A percentile compares a stretch with the other conserved stretches of the same genome.
These are phyloP conservation scores for Pythium chondricola DNA, from an alignment of 352 stramenopile genomes.

Conservation along the genomic window DNA sequence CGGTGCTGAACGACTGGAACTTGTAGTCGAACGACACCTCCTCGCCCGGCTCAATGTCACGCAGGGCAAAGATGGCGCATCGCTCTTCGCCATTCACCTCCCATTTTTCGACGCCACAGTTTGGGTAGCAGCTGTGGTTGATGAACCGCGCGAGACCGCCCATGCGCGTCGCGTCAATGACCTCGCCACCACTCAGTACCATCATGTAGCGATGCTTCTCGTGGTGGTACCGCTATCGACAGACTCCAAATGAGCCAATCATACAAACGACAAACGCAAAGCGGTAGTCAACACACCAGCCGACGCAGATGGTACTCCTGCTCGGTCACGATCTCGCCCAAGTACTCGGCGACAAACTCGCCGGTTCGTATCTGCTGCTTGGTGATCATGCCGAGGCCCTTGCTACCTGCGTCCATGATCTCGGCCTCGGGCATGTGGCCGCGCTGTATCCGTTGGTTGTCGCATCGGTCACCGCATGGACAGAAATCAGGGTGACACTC, in stretches of 20 bases:
- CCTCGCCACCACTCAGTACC: conserved; percentile 74
- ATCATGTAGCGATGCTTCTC: conserved; percentile 85
- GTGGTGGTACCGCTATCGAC: conserved; percentile 61
- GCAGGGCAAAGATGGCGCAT: conserved; percentile 94
- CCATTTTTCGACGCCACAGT: conserved; percentile 94
- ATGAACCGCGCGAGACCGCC: conserved; percentile 93
- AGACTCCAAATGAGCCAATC: not conserved
- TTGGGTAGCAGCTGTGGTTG: conserved; percentile 93
- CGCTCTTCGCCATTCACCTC: conserved; percentile 89
- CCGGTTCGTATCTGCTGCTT: conserved; percentile 43
- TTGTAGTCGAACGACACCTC: conserved; percentile 97
- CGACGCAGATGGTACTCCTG: conserved; percentile 75
- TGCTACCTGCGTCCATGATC: conserved; percentile 51
- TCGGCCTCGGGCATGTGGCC: conserved; percentile 43
- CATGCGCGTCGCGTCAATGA: conserved; percentile 87
- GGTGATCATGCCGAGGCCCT: conserved; percentile 52
- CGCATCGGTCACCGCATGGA: conserved; percentile 53
- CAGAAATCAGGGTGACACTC: conserved; percentile 59
- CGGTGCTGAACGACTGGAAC: conserved; percentile 58
- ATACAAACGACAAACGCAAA: not conserved
- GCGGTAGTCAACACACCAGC: conserved; percentile 51
- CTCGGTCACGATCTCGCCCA: conserved; percentile 81
- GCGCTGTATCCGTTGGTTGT: conserved; percentile 74
- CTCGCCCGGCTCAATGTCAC: conserved; percentile 83
- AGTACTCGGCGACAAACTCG: conserved; percentile 77